These are phyloP conservation scores for Kwoniella sp. DNA, from an alignment of 768 basidiomycete genomes.

Conservation along the genomic window DNA sequence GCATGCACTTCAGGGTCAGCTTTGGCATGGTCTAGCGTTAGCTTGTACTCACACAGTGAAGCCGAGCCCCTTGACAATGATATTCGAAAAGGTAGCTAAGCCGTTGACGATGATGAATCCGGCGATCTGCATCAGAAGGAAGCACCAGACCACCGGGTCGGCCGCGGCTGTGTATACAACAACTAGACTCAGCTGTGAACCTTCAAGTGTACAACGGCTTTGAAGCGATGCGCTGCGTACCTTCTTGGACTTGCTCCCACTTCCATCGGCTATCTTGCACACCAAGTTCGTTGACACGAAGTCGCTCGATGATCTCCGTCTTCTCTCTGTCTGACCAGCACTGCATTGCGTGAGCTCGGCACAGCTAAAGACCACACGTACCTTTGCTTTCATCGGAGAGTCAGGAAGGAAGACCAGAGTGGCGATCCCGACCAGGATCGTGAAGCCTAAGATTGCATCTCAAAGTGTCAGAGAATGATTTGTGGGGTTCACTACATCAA, in stretches of 20 bases:
- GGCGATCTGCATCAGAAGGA: slow-evolving; percentile 61
- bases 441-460: slow-evolving; percentile 49
- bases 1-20: no score
- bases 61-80: slow-evolving; percentile 61
- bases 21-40: neutral
- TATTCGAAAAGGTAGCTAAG: slow-evolving; percentile 63
- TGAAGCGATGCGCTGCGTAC: slow-evolving; percentile 19
- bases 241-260: slow-evolving; percentile 57
- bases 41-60: slow-evolving; percentile 57
- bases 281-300: slow-evolving; percentile 63
- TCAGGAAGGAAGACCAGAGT: slow-evolving; percentile 62
- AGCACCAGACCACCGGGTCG: slow-evolving; percentile 61
- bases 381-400: slow-evolving; percentile 43
- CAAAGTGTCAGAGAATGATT: neutral
- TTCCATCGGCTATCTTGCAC: slow-evolving; percentile 64
- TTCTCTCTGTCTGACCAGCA: slow-evolving; percentile 62
- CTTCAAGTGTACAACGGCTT: neutral
- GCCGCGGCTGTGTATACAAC: slow-evolving; percentile 57
- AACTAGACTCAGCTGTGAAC: neutral
- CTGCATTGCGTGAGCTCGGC: slow-evolving; percentile 13
- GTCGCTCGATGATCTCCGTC: slow-evolving; percentile 61
- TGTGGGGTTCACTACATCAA: slow-evolving; percentile 17
- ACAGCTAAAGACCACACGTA: slow-evolving; percentile 13
- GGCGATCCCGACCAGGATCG: slow-evolving; percentile 62
- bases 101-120: slow-evolving; percentile 62